Conservation (phyloP, 1,139 yeast species). For the Eremothecium sinecaudum region DNA sequence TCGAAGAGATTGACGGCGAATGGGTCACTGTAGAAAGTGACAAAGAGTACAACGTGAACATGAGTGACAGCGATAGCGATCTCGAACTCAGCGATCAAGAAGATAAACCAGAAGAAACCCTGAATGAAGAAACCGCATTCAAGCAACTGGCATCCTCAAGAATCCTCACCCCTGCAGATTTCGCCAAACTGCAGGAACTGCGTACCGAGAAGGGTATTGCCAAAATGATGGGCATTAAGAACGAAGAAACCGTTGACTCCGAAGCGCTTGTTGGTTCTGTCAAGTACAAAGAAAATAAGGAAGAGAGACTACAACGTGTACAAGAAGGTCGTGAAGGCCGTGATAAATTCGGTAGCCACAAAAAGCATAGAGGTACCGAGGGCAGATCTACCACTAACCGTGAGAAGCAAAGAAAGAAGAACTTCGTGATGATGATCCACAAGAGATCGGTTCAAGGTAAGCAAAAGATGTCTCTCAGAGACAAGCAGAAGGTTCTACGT, state of each 20-base stretch:
- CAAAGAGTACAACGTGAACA: slow-evolving; percentile 41
- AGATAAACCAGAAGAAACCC: slow-evolving; percentile 16
- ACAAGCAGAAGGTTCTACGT: slow-evolving; percentile 73
- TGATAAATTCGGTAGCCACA: slow-evolving; percentile 79
- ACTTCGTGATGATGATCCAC: slow-evolving; percentile 97
- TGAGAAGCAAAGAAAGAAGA: slow-evolving; percentile 97
- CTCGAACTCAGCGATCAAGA: slow-evolving; percentile 31
- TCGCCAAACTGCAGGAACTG: slow-evolving; percentile 85
- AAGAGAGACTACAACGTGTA: slow-evolving; percentile 80
- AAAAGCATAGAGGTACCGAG: slow-evolving; percentile 67
- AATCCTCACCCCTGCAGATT: slow-evolving; percentile 93
- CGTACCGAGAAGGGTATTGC: slow-evolving; percentile 76
- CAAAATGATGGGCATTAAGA: slow-evolving; percentile 52
- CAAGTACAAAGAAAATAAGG: slow-evolving; percentile 70
- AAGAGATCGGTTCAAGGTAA: slow-evolving; percentile 91
- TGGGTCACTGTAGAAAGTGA: slow-evolving; percentile 51
- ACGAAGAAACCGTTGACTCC: slow-evolving; percentile 83
- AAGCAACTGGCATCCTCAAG: slow-evolving; percentile 59
- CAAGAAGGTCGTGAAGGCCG: slow-evolving; percentile 90
- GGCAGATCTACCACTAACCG: slow-evolving; percentile 82
- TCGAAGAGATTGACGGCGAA: slow-evolving; percentile 40
- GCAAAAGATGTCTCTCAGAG: slow-evolving; percentile 79
- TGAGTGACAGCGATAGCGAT: slow-evolving; percentile 35
- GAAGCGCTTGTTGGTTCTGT: slow-evolving; percentile 69
- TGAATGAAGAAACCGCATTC: slow-evolving; percentile 40